phyloP scores from a whole-genome alignment of 2,329 filamentous ascomycete genomes.

The Berkeleyomyces rouxiae region DNA sequence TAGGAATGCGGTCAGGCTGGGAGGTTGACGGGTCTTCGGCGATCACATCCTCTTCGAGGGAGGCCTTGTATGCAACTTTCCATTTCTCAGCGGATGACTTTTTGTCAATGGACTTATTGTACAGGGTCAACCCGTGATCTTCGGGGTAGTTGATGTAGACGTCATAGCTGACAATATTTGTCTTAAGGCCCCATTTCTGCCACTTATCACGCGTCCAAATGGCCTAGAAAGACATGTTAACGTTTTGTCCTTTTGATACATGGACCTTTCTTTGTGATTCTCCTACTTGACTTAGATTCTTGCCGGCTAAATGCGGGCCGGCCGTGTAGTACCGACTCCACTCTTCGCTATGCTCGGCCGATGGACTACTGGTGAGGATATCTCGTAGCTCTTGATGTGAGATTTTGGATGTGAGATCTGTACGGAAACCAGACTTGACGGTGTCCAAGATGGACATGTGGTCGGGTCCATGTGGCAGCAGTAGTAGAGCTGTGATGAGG shows the following conservation, averaged over 20 bases:
- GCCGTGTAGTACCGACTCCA: conserved; percentile 68
- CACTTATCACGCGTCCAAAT: conserved; percentile 60
- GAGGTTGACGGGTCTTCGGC: conserved; percentile 67
- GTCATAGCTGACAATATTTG: conserved; percentile 53
- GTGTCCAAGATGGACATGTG: not conserved
- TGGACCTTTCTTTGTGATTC: not conserved
- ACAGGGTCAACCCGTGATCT: conserved; percentile 50
- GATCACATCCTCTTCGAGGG: conserved; percentile 68
- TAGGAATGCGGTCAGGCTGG: conserved; percentile 57
- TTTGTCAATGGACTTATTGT: conserved; percentile 30
- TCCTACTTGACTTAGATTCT: conserved; percentile 53
- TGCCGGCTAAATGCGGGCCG: conserved; percentile 59
- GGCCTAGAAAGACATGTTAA: conserved; percentile 28
- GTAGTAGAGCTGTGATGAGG: not conserved
- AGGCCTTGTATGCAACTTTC: conserved; percentile 60
- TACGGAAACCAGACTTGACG: conserved; percentile 2
- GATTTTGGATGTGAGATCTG: not conserved
- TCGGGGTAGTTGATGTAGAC: conserved; percentile 64
- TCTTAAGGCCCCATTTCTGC: conserved; percentile 52
- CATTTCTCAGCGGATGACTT: conserved; percentile 25
- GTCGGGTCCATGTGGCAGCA: not conserved
- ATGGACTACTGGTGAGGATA: conserved; percentile 43
- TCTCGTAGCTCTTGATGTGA: conserved; percentile 35
- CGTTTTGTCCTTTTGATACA: not conserved
- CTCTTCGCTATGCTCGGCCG: conserved; percentile 40